Base-by-base conservation (phyloP, 768 basidiomycete species). In the Russula dissimulans region DNA sequence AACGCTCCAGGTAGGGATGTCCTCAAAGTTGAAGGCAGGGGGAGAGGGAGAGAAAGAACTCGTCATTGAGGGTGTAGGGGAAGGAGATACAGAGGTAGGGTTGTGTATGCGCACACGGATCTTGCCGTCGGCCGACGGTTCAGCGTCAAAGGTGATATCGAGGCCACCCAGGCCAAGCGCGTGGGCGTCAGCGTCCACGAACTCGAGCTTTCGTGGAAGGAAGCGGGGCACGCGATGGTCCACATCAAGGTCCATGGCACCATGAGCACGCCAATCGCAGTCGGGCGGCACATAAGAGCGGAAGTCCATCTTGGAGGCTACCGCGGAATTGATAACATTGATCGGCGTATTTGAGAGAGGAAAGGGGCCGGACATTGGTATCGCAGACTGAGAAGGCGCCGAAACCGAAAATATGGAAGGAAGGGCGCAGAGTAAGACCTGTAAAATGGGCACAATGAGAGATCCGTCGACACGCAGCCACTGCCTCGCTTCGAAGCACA, bases 351-450 rank as follows among this genome's bases (percentile, higher is more conserved):
- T 65, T 14, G 81, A 73, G 32, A 77, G 72, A 29, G 85, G 80
- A 59, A 83, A 71, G 29, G 81, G 78, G 69, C 86, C 83, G 63
- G 77, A 77, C 48, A 81, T 77, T 51, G 82, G 81, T 12, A 82
- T 66, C 29, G 79, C 67, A 22, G 78, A 75, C 38, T 62, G 63
- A 44, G 62, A 67, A 62, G 82, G 73, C 52, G 82, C 73, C 51
- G 85, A 79, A 74, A 87, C 76, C 22, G 87, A 84, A 55, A 90
- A 78, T 46, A 91, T 78, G 22, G 84, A 81, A 15, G 89, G 89
- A 31, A 91, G 78, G 3, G 87, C 86, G 66, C 87, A 90, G 46
- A 90, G 78, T 48, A 91, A 79, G 66, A 87, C 86, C 83, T 89
- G 76, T n/a, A 39, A 52, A 47, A 38, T 26, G 31, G 15, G 18